Evolutionary conservation across 139 green algal genomes (phyloP).

Genomic region (Picochlorum sp.): DNA sequence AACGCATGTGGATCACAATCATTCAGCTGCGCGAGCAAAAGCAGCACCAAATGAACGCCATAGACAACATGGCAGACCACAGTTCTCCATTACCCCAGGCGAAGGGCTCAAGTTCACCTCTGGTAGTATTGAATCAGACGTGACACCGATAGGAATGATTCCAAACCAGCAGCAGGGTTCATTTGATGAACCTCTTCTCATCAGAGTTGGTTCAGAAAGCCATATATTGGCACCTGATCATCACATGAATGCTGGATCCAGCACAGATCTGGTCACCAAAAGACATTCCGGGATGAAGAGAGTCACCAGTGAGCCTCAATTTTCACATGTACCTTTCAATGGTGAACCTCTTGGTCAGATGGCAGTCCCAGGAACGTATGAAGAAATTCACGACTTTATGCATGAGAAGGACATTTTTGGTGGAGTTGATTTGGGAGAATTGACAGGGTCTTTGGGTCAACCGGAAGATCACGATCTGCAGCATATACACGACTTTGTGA

Average conservation of each 20-base stretch:
- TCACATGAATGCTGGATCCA: not conserved
- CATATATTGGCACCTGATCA: slow-evolving; percentile 36
- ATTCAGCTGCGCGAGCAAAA: not conserved
- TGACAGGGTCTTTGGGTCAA: not conserved
- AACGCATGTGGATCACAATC: slow-evolving; percentile 8
- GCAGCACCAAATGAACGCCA: slow-evolving; percentile 13
- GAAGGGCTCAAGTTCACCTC: not conserved
- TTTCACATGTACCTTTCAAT: not conserved
- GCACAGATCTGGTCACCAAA: not conserved
- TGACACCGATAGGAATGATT: not conserved
- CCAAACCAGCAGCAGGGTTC: not conserved
- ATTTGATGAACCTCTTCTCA: slow-evolving; percentile 26
- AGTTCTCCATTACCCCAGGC: slow-evolving; percentile 2
- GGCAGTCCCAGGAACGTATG: not conserved
- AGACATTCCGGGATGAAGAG: slow-evolving; percentile 16
- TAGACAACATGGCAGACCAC: not conserved
- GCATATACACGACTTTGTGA: not conserved
- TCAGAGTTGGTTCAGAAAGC: slow-evolving; percentile 48
- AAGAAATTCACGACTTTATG: slow-evolving; percentile 12
- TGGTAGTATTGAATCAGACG: not conserved
- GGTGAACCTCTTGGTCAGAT: not conserved
- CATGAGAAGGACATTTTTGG: slow-evolving; percentile 24
- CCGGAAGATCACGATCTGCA: not conserved
- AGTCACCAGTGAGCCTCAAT: not conserved
- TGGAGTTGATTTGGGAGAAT: slow-evolving; percentile 17